Evolutionary conservation across 1,284 basidiomycete genomes (phyloP).

Genomic region (Moesziomyces sp.): DNA sequence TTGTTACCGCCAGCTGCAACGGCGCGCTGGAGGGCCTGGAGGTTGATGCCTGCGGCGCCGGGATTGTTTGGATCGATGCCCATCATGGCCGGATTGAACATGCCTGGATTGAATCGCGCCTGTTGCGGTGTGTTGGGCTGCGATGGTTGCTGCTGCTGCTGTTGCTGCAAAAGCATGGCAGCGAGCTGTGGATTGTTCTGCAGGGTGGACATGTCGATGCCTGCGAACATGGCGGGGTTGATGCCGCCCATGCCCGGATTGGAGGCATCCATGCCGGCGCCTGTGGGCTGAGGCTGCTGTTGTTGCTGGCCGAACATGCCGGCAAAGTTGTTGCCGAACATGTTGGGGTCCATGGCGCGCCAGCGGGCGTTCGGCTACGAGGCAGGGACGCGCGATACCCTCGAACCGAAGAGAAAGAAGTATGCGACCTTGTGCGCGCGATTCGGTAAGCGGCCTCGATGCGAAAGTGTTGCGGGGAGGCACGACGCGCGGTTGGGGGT

Average conservation of each 20-base stretch:
- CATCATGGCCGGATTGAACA: slow-evolving; percentile 45
- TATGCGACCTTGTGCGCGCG: no score
- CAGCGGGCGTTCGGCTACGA: background rate
- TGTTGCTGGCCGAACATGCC: slow-evolving; percentile 48
- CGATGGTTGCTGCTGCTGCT: slow-evolving; percentile 30
- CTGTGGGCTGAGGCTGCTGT: slow-evolving; percentile 26
- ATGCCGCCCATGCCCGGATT: slow-evolving; percentile 30
- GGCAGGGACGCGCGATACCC: no score
- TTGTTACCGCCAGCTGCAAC: slow-evolving; percentile 37
- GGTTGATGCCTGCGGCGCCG: slow-evolving; percentile 30
- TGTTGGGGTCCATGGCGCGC: slow-evolving; percentile 52
- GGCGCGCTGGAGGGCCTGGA: slow-evolving; percentile 44
- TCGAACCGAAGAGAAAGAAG: no score
- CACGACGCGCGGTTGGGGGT: background rate
- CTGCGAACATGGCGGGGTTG: slow-evolving; percentile 49
- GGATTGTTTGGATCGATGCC: slow-evolving; percentile 37
- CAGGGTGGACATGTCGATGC: slow-evolving; percentile 39
- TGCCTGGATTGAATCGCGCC: slow-evolving; percentile 27
- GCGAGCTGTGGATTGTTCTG: slow-evolving; percentile 46
- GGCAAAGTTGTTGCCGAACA: slow-evolving; percentile 52
- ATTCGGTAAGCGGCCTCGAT: background rate
- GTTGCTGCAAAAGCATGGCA: slow-evolving; percentile 36
- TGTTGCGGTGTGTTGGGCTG: slow-evolving; percentile 34
- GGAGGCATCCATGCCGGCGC: slow-evolving; percentile 31
- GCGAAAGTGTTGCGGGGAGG: no score